Evolutionary conservation across 805 yeast genomes (phyloP).

Genomic region (Schizosaccharomyces osmophilus): DNA sequence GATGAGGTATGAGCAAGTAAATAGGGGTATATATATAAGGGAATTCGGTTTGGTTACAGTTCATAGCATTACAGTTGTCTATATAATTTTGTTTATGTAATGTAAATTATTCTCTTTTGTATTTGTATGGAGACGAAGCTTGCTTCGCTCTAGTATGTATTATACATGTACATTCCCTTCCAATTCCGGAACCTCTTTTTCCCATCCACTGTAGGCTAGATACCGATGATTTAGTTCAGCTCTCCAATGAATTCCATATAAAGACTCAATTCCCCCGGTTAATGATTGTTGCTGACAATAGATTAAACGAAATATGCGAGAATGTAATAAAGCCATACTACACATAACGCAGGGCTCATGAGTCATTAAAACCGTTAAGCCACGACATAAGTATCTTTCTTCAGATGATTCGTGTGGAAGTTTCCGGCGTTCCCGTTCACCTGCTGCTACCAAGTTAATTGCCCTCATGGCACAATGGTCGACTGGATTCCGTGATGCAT

Average conservation of each 20-base stretch:
- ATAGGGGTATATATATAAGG: no score
- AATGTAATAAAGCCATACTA: constrained; percentile 82
- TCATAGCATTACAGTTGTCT: no score
- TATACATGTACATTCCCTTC: background rate
- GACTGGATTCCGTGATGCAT: constrained; percentile 20
- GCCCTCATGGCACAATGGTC: constrained; percentile 58
- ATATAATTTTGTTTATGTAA: no score
- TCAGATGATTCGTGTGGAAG: background rate
- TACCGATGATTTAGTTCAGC: constrained; percentile 66
- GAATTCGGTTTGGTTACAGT: no score
- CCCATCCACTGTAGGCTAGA: constrained; percentile 13
- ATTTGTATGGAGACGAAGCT: background rate
- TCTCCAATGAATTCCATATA: constrained; percentile 52
- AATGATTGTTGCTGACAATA: constrained; percentile 25
- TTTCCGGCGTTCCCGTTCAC: background rate
- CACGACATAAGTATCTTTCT: constrained; percentile 40
- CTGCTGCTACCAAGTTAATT: constrained; percentile 34
- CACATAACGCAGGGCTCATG: constrained; percentile 97
- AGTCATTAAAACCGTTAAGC: constrained; percentile 58
- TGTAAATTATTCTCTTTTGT: background rate
- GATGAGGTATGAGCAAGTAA: background rate
- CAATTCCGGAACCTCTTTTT: background rate
- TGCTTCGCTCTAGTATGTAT: no score
- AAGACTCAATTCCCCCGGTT: constrained; percentile 35
- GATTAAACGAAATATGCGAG: constrained; percentile 47